Conservation (phyloP, 2,329 filamentous ascomycete species). For the Trichoderma atrobrunneum region DNA sequence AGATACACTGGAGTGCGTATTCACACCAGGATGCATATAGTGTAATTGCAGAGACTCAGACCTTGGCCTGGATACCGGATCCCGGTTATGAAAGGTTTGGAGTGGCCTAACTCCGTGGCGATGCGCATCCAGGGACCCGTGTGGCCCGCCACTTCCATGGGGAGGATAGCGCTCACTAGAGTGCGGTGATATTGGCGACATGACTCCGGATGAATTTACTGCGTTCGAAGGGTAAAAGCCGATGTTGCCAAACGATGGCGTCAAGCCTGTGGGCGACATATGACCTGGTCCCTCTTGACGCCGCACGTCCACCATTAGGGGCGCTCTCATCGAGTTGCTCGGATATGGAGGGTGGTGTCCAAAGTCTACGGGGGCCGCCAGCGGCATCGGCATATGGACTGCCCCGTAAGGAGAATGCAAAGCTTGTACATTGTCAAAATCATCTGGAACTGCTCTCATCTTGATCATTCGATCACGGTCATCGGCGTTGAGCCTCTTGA, state of each 20-base stretch:
- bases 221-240: conserved; percentile 56
- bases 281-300: conserved; percentile 63
- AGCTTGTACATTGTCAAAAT: conserved; percentile 68
- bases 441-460: conserved; percentile 68
- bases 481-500: conserved; percentile 68
- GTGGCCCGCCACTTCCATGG: conserved; percentile 48
- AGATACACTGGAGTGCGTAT: conserved; percentile 45
- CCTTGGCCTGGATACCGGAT: conserved; percentile 55
- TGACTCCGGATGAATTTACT: conserved; percentile 52
- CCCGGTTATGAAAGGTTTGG: conserved; percentile 57
- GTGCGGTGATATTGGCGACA: conserved; percentile 56
- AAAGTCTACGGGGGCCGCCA: conserved; percentile 50
- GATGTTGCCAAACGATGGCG: conserved; percentile 64
- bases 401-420: conserved; percentile 66
- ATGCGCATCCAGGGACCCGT: conserved; percentile 47
- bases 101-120: conserved; percentile 49
- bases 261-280: conserved; percentile 64
- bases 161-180: conserved; percentile 55
- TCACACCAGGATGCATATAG: conserved; percentile 47
- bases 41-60: conserved; percentile 60
- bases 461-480: conserved; percentile 70
- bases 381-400: conserved; percentile 50
- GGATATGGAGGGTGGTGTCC: conserved; percentile 48
- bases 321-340: conserved; percentile 59
- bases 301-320: conserved; percentile 67